Conservation (phyloP, 331 rosid genomes). For the Pyrus hybrid region DNA sequence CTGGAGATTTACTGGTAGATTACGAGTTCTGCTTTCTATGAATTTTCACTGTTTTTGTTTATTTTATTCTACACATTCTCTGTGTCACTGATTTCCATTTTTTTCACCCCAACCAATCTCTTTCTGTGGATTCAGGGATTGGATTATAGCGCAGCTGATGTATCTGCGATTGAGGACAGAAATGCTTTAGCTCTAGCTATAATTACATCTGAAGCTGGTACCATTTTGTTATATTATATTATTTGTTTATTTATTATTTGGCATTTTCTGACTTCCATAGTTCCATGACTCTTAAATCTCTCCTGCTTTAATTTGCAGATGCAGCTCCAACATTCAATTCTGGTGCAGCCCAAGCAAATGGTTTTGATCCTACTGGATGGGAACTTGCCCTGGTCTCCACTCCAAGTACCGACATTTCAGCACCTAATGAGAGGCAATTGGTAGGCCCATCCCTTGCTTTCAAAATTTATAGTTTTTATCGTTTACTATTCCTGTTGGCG, state of each 20-base stretch:
- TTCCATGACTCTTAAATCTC: not conserved
- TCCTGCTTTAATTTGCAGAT: conserved; percentile 20
- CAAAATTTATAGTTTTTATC: not conserved
- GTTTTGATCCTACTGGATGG: conserved; percentile 97
- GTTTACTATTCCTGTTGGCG: too few species aligned
- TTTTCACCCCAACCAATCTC: not conserved
- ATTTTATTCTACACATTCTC: not conserved
- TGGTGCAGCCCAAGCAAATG: conserved; percentile 42
- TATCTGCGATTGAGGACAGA: conserved; percentile 70
- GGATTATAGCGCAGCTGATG: conserved; percentile 49
- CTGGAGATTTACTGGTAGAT: conserved; percentile 85
- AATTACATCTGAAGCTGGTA: conserved; percentile 68
- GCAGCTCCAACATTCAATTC: conserved; percentile 61
- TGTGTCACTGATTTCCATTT: not conserved
- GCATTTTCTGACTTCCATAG: conserved; percentile 14
- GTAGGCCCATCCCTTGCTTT: conserved; percentile 39
- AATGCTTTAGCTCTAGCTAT: conserved; percentile 93
- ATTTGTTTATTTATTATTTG: conserved; percentile 6
- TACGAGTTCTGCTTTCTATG: not conserved
- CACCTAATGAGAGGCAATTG: conserved; percentile 88
- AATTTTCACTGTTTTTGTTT: not conserved
- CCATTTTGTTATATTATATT: not conserved
- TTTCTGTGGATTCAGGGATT: conserved; percentile 60
- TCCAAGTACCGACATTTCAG: conserved; percentile 80
- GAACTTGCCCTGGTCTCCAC: conserved; percentile 91